Base-by-base conservation (phyloP, 2,329 filamentous ascomycete species). In the Aspergillus carbonarius region DNA sequence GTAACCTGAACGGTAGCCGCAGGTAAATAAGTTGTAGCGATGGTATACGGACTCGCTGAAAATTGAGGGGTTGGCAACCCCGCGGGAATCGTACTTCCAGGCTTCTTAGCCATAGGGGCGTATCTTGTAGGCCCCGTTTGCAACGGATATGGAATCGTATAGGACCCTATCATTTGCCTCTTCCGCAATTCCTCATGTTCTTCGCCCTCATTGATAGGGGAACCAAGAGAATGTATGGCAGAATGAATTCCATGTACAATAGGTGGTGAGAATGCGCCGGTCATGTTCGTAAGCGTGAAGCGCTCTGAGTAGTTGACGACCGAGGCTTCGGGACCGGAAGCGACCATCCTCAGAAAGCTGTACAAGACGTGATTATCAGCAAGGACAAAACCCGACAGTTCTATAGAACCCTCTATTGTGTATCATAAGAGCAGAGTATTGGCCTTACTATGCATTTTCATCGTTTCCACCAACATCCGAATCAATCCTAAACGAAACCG, bases 221-320 rank as follows among this genome's bases (percentile, higher is more conserved):
- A 8, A 32, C 46, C 25, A 12, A 32, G 47, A 40, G 23, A 10
- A 8, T 54, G 56, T 65, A 62, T 4, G 67, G 63, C 59, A 68
- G 13, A 47, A 75, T 77, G 7, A 71, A 79, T 61, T 63, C 71
- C 49, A 70, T 79, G 56, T 12, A 55, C 49, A 6, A 62, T 34
- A 25, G 67, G 68, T 1, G 78, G 60, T 1, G 80, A 74, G 66
- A 88, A 88, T 4, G 74, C 74, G 37, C 87, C 87, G 2, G 82
- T 86, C 87, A 90, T 89, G 64, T 81, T 82, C 10, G 78, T 78
- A 54, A 89, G 76, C n/a, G 83, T 81, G 74, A 91, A 91, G 61
- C 87, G 85, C 51, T 77, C 66, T 10, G 86, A 88, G 70, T 81
- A 89, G 66, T 83, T 85, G 57, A 80, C 82, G 18, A 86, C 76